A percentile compares a stretch with the other conserved stretches of the same genome.
Conservation (phyloP, 1,284 basidiomycete species). For the Leccinum angustisporum region DNA sequence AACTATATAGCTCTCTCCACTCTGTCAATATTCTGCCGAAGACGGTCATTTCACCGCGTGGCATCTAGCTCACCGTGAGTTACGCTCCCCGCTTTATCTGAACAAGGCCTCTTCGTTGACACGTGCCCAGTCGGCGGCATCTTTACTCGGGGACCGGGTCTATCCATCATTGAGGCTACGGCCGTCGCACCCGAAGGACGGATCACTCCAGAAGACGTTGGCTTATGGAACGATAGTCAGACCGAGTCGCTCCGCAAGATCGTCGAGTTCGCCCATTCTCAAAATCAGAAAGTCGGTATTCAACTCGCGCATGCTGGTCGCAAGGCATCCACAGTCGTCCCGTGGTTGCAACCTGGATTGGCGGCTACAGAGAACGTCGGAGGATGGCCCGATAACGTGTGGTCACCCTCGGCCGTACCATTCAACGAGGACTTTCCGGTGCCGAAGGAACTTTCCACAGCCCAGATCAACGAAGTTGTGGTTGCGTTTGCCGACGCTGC, state of each 20-base stretch:
- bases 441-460: slow-evolving; percentile 54
- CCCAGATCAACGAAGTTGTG: slow-evolving; percentile 59
- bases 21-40: slow-evolving; percentile 66
- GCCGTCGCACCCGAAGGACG: slow-evolving; percentile 62
- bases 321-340: slow-evolving; percentile 61
- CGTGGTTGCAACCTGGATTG: slow-evolving; percentile 50
- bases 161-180: slow-evolving; percentile 60
- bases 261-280: slow-evolving; percentile 74
- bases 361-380: slow-evolving; percentile 48
- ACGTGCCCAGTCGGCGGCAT: slow-evolving; percentile 44
- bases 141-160: slow-evolving; percentile 47
- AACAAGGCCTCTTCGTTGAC: neutral
- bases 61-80: slow-evolving; percentile 52
- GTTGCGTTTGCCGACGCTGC: slow-evolving; percentile 61
- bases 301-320: slow-evolving; percentile 83
- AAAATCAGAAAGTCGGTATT: slow-evolving; percentile 70
- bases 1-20: slow-evolving; percentile 43
- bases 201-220: slow-evolving; percentile 50
- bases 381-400: slow-evolving; percentile 71
- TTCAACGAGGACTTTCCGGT: slow-evolving; percentile 48
- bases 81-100: neutral
- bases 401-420: slow-evolving; percentile 58
- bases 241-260: slow-evolving; percentile 66
- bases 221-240: slow-evolving; percentile 79
- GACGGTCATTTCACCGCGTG: slow-evolving; percentile 52